Percentiles rank a stretch among this genome's conserved stretches.
Evolutionary conservation across 148 eudicot genomes (phyloP).

Genomic region (Heliosperma pusillum): DNA sequence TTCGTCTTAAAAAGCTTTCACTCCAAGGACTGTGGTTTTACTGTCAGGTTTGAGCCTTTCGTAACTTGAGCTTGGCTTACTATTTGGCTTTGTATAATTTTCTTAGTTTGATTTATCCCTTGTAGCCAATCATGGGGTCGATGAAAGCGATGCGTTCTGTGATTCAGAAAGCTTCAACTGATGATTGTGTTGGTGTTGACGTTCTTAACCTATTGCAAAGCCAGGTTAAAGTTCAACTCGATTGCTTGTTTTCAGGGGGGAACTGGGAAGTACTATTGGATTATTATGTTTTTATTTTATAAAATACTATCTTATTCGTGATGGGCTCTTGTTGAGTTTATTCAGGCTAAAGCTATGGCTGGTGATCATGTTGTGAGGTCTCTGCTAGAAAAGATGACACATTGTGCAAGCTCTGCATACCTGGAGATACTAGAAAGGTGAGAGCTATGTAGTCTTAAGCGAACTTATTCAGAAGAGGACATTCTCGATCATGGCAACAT

Average conservation of each 20-base stretch:
- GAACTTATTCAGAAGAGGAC: background rate
- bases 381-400: slow-evolving; percentile 83
- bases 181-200: slow-evolving; percentile 64
- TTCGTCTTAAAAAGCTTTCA: slow-evolving; percentile 80
- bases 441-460: background rate
- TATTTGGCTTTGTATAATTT: background rate
- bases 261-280: slow-evolving; percentile 5
- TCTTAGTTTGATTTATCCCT: slow-evolving; percentile 6
- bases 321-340: slow-evolving; percentile 2
- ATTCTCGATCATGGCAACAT: slow-evolving; percentile 2
- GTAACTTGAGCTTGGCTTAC: slow-evolving; percentile 6
- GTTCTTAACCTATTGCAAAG: slow-evolving; percentile 93
- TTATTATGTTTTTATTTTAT: background rate
- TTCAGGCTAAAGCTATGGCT: slow-evolving; percentile 92
- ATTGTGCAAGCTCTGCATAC: slow-evolving; percentile 83
- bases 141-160: slow-evolving; percentile 85
- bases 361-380: slow-evolving; percentile 93
- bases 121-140: slow-evolving; percentile 91
- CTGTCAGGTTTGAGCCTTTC: slow-evolving; percentile 66
- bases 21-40: slow-evolving; percentile 97
- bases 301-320: background rate
- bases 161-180: slow-evolving; percentile 61
- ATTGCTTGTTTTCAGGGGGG: background rate
- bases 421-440: slow-evolving; percentile 95
- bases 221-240: slow-evolving; percentile 51